Conservation (phyloP, 1,284 basidiomycete species). For the Tilletia horrida region DNA sequence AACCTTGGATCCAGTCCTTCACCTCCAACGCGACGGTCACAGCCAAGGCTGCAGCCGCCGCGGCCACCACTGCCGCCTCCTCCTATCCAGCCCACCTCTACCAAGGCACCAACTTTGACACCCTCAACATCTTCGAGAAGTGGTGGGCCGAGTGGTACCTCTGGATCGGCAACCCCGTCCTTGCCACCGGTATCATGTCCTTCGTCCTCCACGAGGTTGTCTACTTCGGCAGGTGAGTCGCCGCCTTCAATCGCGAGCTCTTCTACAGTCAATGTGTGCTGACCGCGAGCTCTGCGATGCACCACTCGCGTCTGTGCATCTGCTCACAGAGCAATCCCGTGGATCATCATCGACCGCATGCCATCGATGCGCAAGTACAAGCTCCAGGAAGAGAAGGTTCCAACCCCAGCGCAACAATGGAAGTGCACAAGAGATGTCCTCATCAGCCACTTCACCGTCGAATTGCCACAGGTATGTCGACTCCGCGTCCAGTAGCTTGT, state of each 20-base stretch:
- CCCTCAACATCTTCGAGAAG: constrained; percentile 43
- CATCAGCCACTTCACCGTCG: constrained; percentile 92
- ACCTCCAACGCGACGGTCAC: too few relatives aligned
- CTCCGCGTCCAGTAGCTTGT: too few relatives aligned
- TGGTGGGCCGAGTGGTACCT: constrained; percentile 57
- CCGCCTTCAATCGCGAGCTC: neutral
- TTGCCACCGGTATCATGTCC: constrained; percentile 91
- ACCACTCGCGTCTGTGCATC: neutral
- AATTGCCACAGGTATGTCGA: constrained; percentile 66
- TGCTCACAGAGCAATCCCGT: constrained; percentile 70
- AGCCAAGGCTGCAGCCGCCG: too few relatives aligned
- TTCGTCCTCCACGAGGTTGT: constrained; percentile 94
- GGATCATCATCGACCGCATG: constrained; percentile 91
- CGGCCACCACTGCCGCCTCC: constrained; percentile 17
- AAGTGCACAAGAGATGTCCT: constrained; percentile 92
- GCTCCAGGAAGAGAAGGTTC: constrained; percentile 74
- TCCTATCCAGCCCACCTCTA: constrained; percentile 56
- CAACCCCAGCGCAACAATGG: constrained; percentile 81
- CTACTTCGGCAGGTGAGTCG: constrained; percentile 68
- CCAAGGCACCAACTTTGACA: constrained; percentile 35
- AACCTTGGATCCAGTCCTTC: too few relatives aligned
- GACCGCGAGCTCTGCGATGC: too few relatives aligned
- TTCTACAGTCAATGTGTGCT: too few relatives aligned
- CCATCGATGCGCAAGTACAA: constrained; percentile 95
- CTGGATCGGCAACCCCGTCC: constrained; percentile 70